These are phyloP conservation scores for Backusella tarrabulga DNA, from an alignment of 192 early-diverging fungal genomes.

Conservation along the genomic window DNA sequence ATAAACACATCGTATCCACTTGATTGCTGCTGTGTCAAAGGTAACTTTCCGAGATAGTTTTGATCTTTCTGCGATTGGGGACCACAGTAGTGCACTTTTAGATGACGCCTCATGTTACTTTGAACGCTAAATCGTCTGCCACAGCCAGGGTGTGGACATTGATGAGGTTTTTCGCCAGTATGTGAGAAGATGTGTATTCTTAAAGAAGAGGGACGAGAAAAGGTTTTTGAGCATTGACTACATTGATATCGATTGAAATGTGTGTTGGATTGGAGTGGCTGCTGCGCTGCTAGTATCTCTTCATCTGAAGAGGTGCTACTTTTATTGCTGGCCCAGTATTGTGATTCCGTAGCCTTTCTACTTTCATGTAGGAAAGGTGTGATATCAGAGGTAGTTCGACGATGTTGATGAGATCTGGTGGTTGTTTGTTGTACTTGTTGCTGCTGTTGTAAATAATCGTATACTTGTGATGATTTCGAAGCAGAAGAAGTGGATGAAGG, in stretches of 20 bases:
- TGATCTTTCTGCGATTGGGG: not conserved
- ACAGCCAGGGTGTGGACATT: slow-evolving; percentile 12
- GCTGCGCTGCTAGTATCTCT: not conserved
- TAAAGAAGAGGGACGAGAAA: slow-evolving; percentile 17
- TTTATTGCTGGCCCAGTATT: not conserved
- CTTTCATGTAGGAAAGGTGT: not conserved
- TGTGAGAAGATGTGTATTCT: slow-evolving; percentile 21
- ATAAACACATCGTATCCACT: not conserved
- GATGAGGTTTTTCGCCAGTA: slow-evolving; percentile 20
- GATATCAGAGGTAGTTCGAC: not conserved
- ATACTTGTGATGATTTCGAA: not conserved
- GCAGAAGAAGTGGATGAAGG: not conserved
- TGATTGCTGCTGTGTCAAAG: not conserved
- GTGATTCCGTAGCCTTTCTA: not conserved
- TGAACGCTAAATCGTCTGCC: slow-evolving; percentile 19
- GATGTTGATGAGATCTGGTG: not conserved
- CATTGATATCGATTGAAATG: slow-evolving; percentile 15
- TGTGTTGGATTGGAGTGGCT: not conserved
- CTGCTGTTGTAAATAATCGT: not conserved
- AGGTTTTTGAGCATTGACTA: slow-evolving; percentile 15
- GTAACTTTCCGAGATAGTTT: not conserved
- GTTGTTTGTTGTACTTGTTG: not conserved
- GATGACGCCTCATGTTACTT: slow-evolving; percentile 20
- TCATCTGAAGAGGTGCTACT: not conserved
- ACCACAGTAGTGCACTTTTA: slow-evolving; percentile 14